Percentiles rank a stretch among this genome's conserved stretches.
These are phyloP conservation scores for Leonotis leonurus DNA, from an alignment of 257 asterid species.

Conservation along the genomic window DNA sequence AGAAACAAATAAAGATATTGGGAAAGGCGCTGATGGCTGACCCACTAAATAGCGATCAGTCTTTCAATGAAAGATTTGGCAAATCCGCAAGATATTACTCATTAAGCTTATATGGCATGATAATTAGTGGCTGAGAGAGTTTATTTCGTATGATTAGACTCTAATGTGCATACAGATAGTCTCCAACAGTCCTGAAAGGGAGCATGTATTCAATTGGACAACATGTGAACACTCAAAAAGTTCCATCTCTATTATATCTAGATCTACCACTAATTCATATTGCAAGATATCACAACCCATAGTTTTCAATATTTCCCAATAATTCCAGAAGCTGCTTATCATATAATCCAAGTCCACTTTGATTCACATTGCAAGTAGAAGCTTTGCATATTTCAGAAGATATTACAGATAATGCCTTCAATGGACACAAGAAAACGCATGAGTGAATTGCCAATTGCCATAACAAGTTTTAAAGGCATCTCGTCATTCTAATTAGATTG, in stretches of 20 bases:
- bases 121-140: neutral
- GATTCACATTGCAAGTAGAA: neutral
- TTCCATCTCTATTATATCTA: neutral
- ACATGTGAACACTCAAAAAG: neutral
- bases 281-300: neutral
- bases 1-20: neutral
- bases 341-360: neutral
- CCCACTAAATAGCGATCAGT: no score
- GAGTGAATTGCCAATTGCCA: neutral
- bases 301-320: neutral
- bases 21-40: neutral
- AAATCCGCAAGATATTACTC: neutral
- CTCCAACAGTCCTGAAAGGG: neutral
- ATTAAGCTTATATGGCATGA: neutral
- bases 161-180: no score
- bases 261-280: neutral
- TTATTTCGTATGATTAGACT: no score
- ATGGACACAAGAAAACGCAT: neutral
- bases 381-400: neutral
- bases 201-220: neutral
- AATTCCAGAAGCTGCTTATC: neutral
- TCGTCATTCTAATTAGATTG: neutral
- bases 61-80: neutral
- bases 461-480: neutral
- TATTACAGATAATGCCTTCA: neutral